Conservation (phyloP, 1,284 basidiomycete genomes). For the Agaricales sp. region DNA sequence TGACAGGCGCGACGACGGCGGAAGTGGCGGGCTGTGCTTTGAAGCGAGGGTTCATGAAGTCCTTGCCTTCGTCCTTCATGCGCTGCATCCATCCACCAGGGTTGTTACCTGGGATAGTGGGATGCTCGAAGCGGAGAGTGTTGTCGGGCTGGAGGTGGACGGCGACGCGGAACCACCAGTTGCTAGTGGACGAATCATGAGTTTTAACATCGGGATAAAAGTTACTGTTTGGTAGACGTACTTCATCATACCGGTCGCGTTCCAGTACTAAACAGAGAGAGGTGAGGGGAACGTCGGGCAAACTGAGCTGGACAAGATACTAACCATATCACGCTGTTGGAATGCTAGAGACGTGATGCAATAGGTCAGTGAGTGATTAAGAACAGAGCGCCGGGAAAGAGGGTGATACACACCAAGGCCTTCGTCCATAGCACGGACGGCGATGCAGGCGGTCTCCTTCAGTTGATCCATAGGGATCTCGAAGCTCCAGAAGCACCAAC, state of each 20-base stretch:
- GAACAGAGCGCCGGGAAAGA: background rate
- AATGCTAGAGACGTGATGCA: conserved; percentile 20
- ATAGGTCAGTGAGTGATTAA: background rate
- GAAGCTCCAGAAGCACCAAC: conserved; percentile 60
- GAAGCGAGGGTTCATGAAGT: conserved; percentile 35
- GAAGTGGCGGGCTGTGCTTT: conserved; percentile 8
- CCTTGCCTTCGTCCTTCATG: conserved; percentile 36
- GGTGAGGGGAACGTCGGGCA: conserved; percentile 5
- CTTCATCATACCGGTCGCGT: conserved; percentile 52
- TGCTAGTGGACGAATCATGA: conserved; percentile 1
- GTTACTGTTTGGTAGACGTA: conserved; percentile 26
- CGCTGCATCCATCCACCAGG: conserved; percentile 59
- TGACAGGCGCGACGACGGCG: background rate
- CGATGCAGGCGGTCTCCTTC: conserved; percentile 26
- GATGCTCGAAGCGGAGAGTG: conserved; percentile 48
- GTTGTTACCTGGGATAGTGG: conserved; percentile 39
- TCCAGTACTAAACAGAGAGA: conserved; percentile 32
- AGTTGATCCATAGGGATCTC: conserved; percentile 28
- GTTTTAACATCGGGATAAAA: background rate
- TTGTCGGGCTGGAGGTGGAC: conserved; percentile 29
- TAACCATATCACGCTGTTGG: conserved; percentile 44
- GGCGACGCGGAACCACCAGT: conserved; percentile 50
- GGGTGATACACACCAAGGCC: background rate
- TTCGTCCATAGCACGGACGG: conserved; percentile 54
- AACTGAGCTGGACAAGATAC: conserved; percentile 11